phyloP scores from a whole-genome alignment of 306 rosid species.

The Coriaria nepalensis region DNA sequence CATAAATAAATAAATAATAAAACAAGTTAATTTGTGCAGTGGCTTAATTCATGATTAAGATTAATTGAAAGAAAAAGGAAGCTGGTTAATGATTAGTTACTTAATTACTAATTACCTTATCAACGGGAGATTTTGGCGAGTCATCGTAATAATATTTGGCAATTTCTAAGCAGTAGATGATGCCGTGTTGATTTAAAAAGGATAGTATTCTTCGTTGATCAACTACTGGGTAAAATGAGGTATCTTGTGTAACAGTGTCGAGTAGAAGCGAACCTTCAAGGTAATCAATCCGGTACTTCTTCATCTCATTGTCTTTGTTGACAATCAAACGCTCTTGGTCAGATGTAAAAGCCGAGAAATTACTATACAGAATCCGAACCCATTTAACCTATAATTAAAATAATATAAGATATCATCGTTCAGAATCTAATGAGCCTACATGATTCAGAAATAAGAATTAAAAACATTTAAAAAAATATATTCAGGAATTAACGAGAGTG shows the following conservation, averaged over 20 bases:
- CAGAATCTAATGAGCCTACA: too few relatives aligned
- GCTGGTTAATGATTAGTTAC: too few relatives aligned
- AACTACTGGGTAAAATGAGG: slow-evolving; percentile 46
- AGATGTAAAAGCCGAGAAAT: slow-evolving; percentile 36
- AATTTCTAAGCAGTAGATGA: slow-evolving; percentile 45
- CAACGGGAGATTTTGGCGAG: slow-evolving; percentile 10
- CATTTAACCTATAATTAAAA: slow-evolving; percentile 41
- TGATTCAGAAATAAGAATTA: too few relatives aligned
- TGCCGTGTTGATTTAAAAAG: slow-evolving; percentile 30
- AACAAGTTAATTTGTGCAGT: too few relatives aligned
- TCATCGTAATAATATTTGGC: slow-evolving; percentile 49
- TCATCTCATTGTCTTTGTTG: slow-evolving; percentile 12
- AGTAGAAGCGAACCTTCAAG: slow-evolving; percentile 57
- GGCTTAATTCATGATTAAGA: too few relatives aligned
- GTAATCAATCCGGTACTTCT: slow-evolving; percentile 32
- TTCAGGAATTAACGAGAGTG: not conserved
- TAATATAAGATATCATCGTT: not conserved
- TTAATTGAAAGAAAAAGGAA: too few relatives aligned
- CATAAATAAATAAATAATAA: too few relatives aligned
- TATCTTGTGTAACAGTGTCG: slow-evolving; percentile 31
- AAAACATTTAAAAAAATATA: not conserved
- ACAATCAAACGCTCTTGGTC: slow-evolving; percentile 68
- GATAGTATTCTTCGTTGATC: slow-evolving; percentile 43
- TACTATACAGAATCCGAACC: slow-evolving; percentile 45
- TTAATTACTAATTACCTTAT: slow-evolving; percentile 49